Evolutionary conservation across 768 basidiomycete genomes (phyloP).

Genomic region (Lactarius deliciosus): DNA sequence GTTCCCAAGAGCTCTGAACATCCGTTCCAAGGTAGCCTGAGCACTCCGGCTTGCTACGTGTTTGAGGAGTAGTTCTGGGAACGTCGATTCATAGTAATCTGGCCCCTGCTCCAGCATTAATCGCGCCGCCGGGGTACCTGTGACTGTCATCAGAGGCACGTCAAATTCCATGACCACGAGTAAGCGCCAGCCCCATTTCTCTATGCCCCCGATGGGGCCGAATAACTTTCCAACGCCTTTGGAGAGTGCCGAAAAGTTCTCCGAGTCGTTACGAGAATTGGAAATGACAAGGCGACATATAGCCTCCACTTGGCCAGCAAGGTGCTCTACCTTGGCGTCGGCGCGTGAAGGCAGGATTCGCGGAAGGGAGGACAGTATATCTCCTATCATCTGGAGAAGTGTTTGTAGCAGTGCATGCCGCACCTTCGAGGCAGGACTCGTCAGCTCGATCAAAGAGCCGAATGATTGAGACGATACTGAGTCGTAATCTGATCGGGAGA

Average conservation of each 20-base stretch:
- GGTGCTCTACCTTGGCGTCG: conserved; percentile 72
- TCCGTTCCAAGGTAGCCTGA: conserved; percentile 55
- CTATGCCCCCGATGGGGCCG: conserved; percentile 80
- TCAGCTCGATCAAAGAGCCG: conserved; percentile 46
- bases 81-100: conserved; percentile 40
- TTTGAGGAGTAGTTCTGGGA: conserved; percentile 61
- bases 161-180: conserved; percentile 78
- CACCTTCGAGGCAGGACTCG: conserved; percentile 43
- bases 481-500: conserved; percentile 59
- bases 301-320: conserved; percentile 65
- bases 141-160: conserved; percentile 49
- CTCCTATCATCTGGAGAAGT: conserved; percentile 60
- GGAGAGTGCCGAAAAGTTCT: conserved; percentile 46
- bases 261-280: conserved; percentile 10
- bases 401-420: conserved; percentile 51
- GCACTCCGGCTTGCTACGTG: conserved; percentile 54
- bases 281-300: conserved; percentile 54
- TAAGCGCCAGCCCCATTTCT: conserved; percentile 90
- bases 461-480: conserved; percentile 53
- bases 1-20: conserved; percentile 72
- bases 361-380: conserved; percentile 69
- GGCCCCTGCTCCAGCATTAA: conserved; percentile 55
- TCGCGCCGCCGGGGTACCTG: conserved; percentile 50
- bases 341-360: conserved; percentile 66
- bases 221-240: conserved; percentile 60